Base-by-base conservation (phyloP, 805 yeast species). In the Hermanozyma aechmeae region DNA sequence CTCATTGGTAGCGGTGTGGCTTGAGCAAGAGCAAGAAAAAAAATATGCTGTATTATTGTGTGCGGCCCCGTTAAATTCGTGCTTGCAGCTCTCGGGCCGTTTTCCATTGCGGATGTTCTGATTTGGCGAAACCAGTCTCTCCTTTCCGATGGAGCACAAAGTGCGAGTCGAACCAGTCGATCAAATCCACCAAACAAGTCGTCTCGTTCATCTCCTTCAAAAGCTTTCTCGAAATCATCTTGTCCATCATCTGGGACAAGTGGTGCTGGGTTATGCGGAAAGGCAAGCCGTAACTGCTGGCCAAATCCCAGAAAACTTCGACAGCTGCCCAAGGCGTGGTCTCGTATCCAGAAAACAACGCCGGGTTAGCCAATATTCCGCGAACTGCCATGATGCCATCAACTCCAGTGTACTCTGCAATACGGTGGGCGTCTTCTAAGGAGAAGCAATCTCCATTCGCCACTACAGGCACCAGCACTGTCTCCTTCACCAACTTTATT, bases 371-470 rank as follows among this genome's bases (percentile, higher is more conserved):
- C 28, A 92, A 57, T 3, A 84, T 61, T 0, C 98, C 98, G 37
- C 98, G 61, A 2, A 83, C 98, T 3, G 96, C 79, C 98, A 92
- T 92, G 6, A 92, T 81, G 6, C 97, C 98, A 49, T 84, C 92
- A 23, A 75, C 85, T 1, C 80, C 79, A 0, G 97, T 86, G 29
- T 50, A 50, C 9, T 68, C 57, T 0, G 73, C 72, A 16, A 89
- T 87, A 13, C 51, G 47, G 24, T 59, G 44, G n/a, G 81, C 78
- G 48, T 85, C 95, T 12, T 63, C 58, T 15, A 75, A 55, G 0
- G 69, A 48, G 45, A 80, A 80, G 46, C 95, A 87, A 53, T 92
- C 97, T n/a, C 98, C 98, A 47, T 92, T 92, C 2, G 97, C 96
- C n/a, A 92, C 79, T 1, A 92, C 86, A 0, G 96, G 97, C 1